Conservation (phyloP, 1,284 basidiomycete species). For the Polyporus tsugae region DNA sequence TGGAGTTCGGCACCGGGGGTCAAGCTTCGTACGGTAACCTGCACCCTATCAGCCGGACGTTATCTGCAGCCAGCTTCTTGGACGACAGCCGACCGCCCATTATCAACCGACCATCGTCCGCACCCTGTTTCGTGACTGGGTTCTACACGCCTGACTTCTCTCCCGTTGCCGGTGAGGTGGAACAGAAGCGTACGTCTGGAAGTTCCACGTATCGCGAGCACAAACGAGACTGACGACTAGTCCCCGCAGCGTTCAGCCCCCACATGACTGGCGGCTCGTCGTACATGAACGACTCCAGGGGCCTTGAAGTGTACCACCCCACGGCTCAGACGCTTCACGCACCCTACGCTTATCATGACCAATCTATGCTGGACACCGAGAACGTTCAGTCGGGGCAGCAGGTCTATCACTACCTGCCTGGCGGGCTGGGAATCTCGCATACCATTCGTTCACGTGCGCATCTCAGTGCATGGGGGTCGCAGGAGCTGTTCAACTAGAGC, state of each 20-base stretch:
- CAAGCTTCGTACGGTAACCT: neutral
- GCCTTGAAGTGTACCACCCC: neutral
- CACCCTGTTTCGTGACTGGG: neutral
- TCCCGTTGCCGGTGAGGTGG: neutral
- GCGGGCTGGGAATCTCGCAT: slow-evolving; percentile 3
- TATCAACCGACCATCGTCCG: neutral
- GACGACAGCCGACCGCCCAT: neutral
- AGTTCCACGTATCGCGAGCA: no score
- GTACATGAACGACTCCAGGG: neutral
- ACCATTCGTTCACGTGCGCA: neutral
- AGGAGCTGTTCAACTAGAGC: neutral
- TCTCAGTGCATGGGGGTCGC: neutral
- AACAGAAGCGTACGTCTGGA: neutral
- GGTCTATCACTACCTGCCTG: neutral
- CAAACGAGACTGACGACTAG: neutral
- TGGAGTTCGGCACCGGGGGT: neutral
- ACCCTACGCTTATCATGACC: neutral
- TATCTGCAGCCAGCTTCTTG: neutral
- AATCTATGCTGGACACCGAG: neutral
- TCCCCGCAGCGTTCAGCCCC: neutral
- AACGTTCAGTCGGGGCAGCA: no score
- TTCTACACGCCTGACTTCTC: neutral
- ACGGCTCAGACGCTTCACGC: neutral
- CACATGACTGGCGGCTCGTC: neutral
- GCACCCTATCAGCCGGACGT: neutral